phyloP scores from a whole-genome alignment of 2,329 filamentous ascomycete species.

The Metarhizium sp. region DNA sequence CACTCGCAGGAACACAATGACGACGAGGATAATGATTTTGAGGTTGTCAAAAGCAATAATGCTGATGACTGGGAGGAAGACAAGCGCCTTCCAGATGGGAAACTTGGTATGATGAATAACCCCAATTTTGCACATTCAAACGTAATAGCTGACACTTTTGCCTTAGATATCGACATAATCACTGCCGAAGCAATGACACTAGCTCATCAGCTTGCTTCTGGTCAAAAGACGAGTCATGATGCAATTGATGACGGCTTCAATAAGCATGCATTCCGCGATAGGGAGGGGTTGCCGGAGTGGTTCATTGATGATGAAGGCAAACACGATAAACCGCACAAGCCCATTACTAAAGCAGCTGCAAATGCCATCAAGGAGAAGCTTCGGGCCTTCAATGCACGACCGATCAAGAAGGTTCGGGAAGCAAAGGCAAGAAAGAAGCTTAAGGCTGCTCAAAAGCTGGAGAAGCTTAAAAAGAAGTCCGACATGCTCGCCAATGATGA shows the following conservation, averaged over 20 bases:
- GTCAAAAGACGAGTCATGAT: conserved; percentile 69
- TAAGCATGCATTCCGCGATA: conserved; percentile 82
- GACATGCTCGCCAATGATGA: conserved; percentile 83
- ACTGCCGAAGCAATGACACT: conserved; percentile 99
- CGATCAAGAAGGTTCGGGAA: conserved; percentile 98
- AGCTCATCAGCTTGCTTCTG: conserved; percentile 82
- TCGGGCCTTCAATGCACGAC: conserved; percentile 84
- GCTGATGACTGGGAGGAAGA: conserved; percentile 58
- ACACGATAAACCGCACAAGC: conserved; percentile 77
- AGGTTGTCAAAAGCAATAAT: conserved; percentile 47
- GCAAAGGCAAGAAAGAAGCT: conserved; percentile 96
- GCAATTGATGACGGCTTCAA: conserved; percentile 89
- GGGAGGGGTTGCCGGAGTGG: conserved; percentile 91
- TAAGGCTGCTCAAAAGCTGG: conserved; percentile 79
- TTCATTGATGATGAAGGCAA: conserved; percentile 86
- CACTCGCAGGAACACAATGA: conserved; percentile 15
- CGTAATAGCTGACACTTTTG: conserved; percentile 10
- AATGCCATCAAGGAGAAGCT: conserved; percentile 90
- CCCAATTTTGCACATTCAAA: not conserved
- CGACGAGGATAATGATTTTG: conserved; percentile 43
- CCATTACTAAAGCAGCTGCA: conserved; percentile 85
- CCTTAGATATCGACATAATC: conserved; percentile 84
- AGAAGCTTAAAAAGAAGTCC: conserved; percentile 97
- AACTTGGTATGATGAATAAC: conserved; percentile 33
- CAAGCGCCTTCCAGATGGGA: conserved; percentile 53